Evolutionary conservation across 202 grass and related monocot species (phyloP), one percentile per base, ranked within the genome.

Genomic region (Tripidium arundinaceum): DNA sequence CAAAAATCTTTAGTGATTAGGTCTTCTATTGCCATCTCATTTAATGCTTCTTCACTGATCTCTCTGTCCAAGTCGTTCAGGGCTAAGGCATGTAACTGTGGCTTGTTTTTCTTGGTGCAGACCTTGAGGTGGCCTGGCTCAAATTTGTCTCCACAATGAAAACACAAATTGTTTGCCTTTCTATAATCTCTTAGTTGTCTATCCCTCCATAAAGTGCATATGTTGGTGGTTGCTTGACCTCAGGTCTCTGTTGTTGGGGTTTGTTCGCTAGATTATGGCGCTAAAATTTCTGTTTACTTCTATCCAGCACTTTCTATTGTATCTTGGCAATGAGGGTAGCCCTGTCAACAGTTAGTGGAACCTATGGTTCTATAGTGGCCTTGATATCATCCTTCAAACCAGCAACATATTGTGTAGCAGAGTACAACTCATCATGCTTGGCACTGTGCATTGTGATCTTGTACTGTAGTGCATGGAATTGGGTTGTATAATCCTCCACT

Each of bases 1-100:
- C 28, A 3, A 0, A 64, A 64, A 1, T 34, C 13, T 0, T 8
- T 5, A 0, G 14, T 0, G 0, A 34, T 0, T 0, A 15, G 0
- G 1, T 63, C 28, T 0, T 64, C 61, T 0, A 18, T 1, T 0
- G 14, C 28, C 1, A 34, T 1, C 1, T 64, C 14, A 1, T 16
- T 8, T 0, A 64, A 0, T 0, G 19, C 2, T 0, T 64, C 61
- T 0, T 64, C 28, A 16, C 2, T 2, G 0, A 64, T 0, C 0
- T 3, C 0, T 0, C 2, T 7, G 0, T 64, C 61, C 15, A 64
- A 1, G 1, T 64, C 15, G 19, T 64, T 64, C n/a, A n/a, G n/a
- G 0, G 1, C 28, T 2, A 64, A 0, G 0, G 28, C 28, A 64
- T 64, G 16, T 0, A 64, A 0, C 0, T 64, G 61, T 0, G 28